phyloP scores from a whole-genome alignment of 306 rosid genomes.

The Fragaria iinumae region DNA sequence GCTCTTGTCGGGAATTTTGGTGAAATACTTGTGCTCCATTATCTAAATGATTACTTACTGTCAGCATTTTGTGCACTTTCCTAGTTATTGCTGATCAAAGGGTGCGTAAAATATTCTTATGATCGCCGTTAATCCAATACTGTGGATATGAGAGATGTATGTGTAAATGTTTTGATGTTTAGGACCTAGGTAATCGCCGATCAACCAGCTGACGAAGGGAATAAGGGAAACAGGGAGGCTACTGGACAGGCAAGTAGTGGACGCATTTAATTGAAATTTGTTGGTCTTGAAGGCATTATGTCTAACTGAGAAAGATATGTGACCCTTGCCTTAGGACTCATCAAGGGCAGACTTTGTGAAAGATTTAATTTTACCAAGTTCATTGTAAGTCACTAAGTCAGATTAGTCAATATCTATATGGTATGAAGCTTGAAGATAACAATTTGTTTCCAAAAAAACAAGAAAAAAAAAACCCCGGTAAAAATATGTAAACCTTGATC shows the following conservation, averaged over 20 bases:
- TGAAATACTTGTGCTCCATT: slow-evolving; percentile 21
- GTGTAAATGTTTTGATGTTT: neutral
- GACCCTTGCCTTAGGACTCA: neutral
- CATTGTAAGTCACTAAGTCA: neutral
- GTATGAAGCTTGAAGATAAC: no score
- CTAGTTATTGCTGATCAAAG: neutral
- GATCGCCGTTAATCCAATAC: neutral
- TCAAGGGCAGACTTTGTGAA: neutral
- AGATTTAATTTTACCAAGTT: neutral
- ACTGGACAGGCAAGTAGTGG: neutral
- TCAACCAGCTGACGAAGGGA: neutral
- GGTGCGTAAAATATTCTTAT: neutral
- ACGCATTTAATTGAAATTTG: neutral
- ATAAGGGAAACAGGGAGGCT: neutral
- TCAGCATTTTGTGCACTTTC: neutral
- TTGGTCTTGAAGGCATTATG: neutral
- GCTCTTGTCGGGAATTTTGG: slow-evolving; percentile 81
- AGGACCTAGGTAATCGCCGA: neutral
- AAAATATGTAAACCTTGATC: no score
- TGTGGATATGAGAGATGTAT: neutral
- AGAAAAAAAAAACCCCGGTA: no score
- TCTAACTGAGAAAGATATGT: neutral
- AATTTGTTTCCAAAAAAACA: no score
- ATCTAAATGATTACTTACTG: neutral
- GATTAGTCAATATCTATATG: neutral